Conservation (phyloP, 2,329 filamentous ascomycete genomes). For the Cadophora sp. region DNA sequence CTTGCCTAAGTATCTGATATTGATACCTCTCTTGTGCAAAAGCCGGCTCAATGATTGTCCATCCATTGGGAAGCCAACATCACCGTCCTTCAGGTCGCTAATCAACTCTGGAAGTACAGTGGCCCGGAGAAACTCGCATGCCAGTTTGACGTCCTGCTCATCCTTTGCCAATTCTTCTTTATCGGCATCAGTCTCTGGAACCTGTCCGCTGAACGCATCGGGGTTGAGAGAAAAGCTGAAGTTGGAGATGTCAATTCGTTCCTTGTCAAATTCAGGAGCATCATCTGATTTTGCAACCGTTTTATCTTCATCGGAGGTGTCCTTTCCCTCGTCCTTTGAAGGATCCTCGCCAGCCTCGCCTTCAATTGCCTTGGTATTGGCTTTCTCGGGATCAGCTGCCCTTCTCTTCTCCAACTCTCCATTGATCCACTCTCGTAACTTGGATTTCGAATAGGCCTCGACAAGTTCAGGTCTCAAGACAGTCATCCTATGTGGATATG, state of each 20-base stretch:
- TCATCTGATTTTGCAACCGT: conserved; percentile 43
- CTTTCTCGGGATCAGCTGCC: conserved; percentile 48
- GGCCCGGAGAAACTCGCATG: conserved; percentile 78
- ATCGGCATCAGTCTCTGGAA: conserved; percentile 88
- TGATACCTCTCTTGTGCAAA: conserved; percentile 96
- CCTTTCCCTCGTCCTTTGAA: conserved; percentile 41
- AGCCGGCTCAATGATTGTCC: conserved; percentile 88
- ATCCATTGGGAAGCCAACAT: conserved; percentile 98
- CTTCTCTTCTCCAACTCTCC: conserved; percentile 73
- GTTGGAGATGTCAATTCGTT: conserved; percentile 82
- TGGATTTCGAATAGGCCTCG: conserved; percentile 81
- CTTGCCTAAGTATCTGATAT: conserved; percentile 92
- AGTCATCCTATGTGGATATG: conserved; percentile 95
- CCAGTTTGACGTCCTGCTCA: conserved; percentile 85
- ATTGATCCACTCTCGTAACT: conserved; percentile 89
- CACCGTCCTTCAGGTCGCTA: conserved; percentile 86
- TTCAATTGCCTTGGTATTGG: conserved; percentile 44
- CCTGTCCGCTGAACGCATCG: conserved; percentile 92
- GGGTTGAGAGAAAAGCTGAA: conserved; percentile 93
- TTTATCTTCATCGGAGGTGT: conserved; percentile 38
- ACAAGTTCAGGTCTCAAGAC: conserved; percentile 90
- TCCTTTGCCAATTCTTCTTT: conserved; percentile 83
- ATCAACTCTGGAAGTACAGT: conserved; percentile 85
- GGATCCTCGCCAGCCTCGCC: conserved; percentile 39
- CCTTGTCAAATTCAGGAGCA: conserved; percentile 48